These are phyloP conservation scores for Oenanthe sinensis DNA, from an alignment of 129 eudicot genomes.

Conservation along the genomic window DNA sequence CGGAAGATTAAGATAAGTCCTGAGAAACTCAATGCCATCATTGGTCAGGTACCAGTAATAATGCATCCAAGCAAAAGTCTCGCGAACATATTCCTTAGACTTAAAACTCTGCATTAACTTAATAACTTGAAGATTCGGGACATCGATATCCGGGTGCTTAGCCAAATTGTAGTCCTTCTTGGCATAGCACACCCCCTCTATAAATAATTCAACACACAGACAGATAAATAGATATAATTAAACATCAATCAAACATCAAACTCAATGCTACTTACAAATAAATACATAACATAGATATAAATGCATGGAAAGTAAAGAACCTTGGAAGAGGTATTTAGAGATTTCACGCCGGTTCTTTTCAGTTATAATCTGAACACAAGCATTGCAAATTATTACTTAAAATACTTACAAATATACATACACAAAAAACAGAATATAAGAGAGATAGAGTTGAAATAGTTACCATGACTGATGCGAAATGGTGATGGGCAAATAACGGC, in stretches of 20 bases:
- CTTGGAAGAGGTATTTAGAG: slow-evolving; percentile 81
- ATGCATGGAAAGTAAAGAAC: slow-evolving; percentile 12
- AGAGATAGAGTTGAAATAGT: neutral
- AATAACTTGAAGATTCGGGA: slow-evolving; percentile 82
- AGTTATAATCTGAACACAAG: slow-evolving; percentile 48
- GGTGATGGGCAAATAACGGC: neutral
- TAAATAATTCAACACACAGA: neutral
- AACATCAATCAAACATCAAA: neutral
- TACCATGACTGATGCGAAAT: neutral
- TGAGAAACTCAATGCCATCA: slow-evolving; percentile 87
- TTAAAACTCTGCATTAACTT: slow-evolving; percentile 96
- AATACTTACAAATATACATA: neutral
- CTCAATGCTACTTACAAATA: neutral
- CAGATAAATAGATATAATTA: neutral
- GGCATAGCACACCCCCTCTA: slow-evolving; percentile 87
- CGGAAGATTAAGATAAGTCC: slow-evolving; percentile 79
- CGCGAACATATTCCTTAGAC: slow-evolving; percentile 82
- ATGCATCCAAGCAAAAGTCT: slow-evolving; percentile 99
- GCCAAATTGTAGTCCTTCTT: slow-evolving; percentile 79
- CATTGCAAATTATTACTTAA: neutral
- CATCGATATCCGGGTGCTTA: slow-evolving; percentile 87
- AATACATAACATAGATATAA: neutral
- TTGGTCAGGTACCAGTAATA: slow-evolving; percentile 86
- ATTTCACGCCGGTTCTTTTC: slow-evolving; percentile 82
- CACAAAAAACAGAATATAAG: neutral